phyloP scores from a whole-genome alignment of 441 rosid species.

The Populus tomentosa region DNA sequence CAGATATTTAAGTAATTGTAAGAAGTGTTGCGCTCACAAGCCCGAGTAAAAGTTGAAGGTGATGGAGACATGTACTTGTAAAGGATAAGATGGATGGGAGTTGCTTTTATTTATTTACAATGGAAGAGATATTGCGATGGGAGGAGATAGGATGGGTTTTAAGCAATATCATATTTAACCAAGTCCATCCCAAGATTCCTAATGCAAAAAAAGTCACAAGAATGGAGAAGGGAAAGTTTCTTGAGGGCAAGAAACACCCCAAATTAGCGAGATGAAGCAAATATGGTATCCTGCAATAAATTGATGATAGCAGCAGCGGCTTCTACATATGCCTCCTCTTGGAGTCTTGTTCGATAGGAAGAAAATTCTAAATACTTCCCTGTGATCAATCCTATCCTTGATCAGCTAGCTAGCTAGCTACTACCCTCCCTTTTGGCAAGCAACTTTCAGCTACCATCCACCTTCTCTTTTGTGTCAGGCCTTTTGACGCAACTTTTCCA shows the following conservation, averaged over 20 bases:
- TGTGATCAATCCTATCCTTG: background rate
- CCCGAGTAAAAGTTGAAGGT: background rate
- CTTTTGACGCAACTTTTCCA: background rate
- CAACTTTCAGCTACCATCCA: slow-evolving; percentile 1
- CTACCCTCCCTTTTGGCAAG: background rate
- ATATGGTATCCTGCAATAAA: slow-evolving; percentile 22
- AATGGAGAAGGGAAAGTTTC: slow-evolving; percentile 6
- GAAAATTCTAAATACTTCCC: background rate
- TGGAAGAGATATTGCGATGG: too few species aligned
- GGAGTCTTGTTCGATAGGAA: slow-evolving; percentile 11
- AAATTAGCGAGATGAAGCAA: slow-evolving; percentile 9
- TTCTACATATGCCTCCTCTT: background rate
- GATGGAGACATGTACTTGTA: background rate
- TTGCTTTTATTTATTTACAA: too few species aligned
- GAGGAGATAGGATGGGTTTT: slow-evolving; percentile 10
- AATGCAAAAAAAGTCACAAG: slow-evolving; percentile 13
- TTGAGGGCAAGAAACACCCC: slow-evolving; percentile 20
- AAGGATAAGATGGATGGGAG: background rate
- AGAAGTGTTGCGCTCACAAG: background rate
- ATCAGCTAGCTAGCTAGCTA: slow-evolving; percentile 4
- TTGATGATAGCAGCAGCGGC: slow-evolving; percentile 14
- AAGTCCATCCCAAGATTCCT: slow-evolving; percentile 26
- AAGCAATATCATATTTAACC: slow-evolving; percentile 19
- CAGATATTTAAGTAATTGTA: slow-evolving; percentile 14
- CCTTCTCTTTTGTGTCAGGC: background rate